These are phyloP conservation scores for Talaromyces sp. DNA, from an alignment of 2,329 filamentous ascomycete species.

Conservation along the genomic window DNA sequence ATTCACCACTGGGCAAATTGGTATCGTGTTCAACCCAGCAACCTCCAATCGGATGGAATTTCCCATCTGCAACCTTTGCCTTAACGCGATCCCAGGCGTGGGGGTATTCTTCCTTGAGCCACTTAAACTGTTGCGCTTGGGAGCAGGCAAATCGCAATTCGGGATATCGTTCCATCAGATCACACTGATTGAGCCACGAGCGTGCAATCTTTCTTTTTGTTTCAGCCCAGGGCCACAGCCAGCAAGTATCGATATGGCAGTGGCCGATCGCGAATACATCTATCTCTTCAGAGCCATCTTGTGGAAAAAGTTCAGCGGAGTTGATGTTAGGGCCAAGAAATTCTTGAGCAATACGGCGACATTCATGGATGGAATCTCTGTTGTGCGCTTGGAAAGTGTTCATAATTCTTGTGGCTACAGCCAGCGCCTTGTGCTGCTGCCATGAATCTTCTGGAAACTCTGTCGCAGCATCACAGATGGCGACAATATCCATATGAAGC, in stretches of 20 bases:
- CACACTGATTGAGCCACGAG: slow-evolving; percentile 95
- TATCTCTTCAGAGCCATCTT: slow-evolving; percentile 56
- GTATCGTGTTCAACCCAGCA: slow-evolving; percentile 99
- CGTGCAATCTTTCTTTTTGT: slow-evolving; percentile 94
- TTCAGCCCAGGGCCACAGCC: slow-evolving; percentile 98
- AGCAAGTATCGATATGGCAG: slow-evolving; percentile 97
- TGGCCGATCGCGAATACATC: slow-evolving; percentile 88
- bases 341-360: slow-evolving; percentile 75
- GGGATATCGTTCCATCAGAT: slow-evolving; percentile 90
- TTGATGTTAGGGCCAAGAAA: slow-evolving; percentile 80
- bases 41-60: slow-evolving; percentile 91
- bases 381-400: slow-evolving; percentile 80
- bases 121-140: slow-evolving; percentile 98
- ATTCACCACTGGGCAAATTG: slow-evolving; percentile 94
- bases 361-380: slow-evolving; percentile 70
- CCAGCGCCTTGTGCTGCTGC: slow-evolving; percentile 81
- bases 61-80: slow-evolving; percentile 80
- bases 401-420: slow-evolving; percentile 82
- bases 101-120: slow-evolving; percentile 87
- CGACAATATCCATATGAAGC: slow-evolving; percentile 19
- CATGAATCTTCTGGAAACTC: slow-evolving; percentile 87
- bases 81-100: slow-evolving; percentile 87
- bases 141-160: slow-evolving; percentile 91
- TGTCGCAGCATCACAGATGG: slow-evolving; percentile 67
- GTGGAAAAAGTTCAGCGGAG: slow-evolving; percentile 72